Percentiles rank a stretch among this genome's conserved stretches.
Conservation (phyloP, 495 filamentous ascomycete species). For the Aspergillus campestris region DNA sequence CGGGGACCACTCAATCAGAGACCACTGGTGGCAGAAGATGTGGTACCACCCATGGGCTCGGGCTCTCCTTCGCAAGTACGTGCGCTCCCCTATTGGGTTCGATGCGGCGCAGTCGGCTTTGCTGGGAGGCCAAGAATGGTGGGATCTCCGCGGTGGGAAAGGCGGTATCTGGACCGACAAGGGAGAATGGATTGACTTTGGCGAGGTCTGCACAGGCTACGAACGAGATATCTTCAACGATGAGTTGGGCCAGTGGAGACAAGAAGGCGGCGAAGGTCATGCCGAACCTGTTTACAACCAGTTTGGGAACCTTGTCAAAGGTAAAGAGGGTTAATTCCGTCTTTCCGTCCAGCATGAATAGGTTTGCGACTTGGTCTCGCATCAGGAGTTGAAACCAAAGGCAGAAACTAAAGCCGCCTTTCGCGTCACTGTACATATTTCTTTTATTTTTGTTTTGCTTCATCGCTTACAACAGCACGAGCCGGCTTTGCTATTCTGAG, state of each 20-base stretch:
- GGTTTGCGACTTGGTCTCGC: too few species aligned
- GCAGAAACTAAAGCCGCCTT: background rate
- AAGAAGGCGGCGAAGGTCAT: constrained; percentile 61
- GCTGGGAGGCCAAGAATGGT: constrained; percentile 42
- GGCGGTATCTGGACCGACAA: constrained; percentile 55
- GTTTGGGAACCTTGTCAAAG: constrained; percentile 32
- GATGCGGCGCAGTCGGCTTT: constrained; percentile 36
- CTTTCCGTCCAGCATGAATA: background rate
- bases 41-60: constrained; percentile 50
- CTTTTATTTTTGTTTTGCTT: background rate
- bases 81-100: constrained; percentile 36
- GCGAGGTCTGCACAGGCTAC: constrained; percentile 44
- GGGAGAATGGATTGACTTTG: constrained; percentile 44
- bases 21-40: constrained; percentile 46
- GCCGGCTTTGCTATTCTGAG: too few species aligned
- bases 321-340: constrained; percentile 19
- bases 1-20: constrained; percentile 29
- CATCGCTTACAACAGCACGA: background rate
- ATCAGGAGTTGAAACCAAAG: background rate
- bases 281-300: constrained; percentile 46
- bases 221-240: constrained; percentile 45
- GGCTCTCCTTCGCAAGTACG: constrained; percentile 41
- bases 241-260: constrained; percentile 30
- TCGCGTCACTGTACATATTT: background rate
- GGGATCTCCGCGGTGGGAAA: constrained; percentile 46